phyloP scores from a whole-genome alignment of 2,329 filamentous ascomycete genomes.

The Pseudopithomyces chartarum region DNA sequence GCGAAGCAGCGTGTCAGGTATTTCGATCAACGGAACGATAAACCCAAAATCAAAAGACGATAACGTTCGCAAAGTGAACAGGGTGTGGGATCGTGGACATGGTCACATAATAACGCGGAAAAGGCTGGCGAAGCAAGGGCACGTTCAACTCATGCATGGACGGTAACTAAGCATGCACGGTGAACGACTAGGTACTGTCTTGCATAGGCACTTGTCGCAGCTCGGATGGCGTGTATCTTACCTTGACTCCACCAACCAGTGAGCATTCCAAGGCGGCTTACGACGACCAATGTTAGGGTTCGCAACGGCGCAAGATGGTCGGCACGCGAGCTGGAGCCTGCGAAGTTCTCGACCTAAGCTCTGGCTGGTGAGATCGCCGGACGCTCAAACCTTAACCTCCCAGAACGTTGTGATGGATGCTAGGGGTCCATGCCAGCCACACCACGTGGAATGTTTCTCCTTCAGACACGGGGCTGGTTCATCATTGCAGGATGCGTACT shows the following conservation, averaged over 20 bases:
- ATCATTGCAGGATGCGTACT: not conserved
- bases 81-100: not conserved
- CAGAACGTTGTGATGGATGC: not conserved
- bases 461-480: not conserved
- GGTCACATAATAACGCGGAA: not conserved
- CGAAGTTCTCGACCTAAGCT: not conserved
- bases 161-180: conserved; percentile 4
- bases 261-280: not conserved
- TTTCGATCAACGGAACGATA: not conserved
- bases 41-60: not conserved
- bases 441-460: conserved; percentile 4
- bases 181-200: not conserved
- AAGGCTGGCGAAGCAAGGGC: not conserved
- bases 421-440: not conserved
- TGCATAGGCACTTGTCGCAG: not conserved
- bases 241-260: not conserved
- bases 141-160: not conserved
- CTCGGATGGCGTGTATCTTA: not conserved
- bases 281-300: not conserved
- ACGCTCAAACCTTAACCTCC: not conserved
- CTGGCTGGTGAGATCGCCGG: not conserved
- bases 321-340: not conserved
- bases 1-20: not conserved
- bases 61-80: not conserved
- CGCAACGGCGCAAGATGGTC: not conserved